A percentile compares a stretch with the other conserved stretches of the same genome.
phyloP scores from a whole-genome alignment of 1,139 yeast genomes.

The Kurtzmaniella quercitrusa region DNA sequence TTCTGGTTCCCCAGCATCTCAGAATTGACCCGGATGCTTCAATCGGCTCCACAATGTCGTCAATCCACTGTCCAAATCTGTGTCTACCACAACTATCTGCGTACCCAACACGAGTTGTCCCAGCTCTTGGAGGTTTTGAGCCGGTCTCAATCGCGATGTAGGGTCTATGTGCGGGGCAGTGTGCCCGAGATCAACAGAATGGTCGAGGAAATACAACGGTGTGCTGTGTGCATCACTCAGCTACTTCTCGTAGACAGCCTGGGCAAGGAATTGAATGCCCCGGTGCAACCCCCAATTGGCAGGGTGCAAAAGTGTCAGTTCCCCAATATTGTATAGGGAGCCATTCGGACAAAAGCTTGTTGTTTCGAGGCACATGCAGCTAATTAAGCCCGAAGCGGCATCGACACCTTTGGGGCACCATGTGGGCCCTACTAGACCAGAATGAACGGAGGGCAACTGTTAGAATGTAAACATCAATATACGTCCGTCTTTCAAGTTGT shows the following conservation, averaged over 20 bases:
- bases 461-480: not conserved
- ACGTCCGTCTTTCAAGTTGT: no score
- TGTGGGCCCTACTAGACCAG: not conserved
- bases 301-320: not conserved
- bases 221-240: not conserved
- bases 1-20: constrained; percentile 7
- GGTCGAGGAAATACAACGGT: not conserved
- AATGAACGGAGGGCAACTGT: not conserved
- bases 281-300: not conserved
- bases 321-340: not conserved
- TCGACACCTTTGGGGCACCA: not conserved
- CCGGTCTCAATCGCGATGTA: not conserved
- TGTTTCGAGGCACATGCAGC: constrained; percentile 1
- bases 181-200: not conserved
- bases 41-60: not conserved
- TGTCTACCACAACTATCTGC: constrained; percentile 6
- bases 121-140: constrained; percentile 3
- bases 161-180: constrained; percentile 5
- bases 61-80: constrained; percentile 5
- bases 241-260: not conserved
- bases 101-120: constrained; percentile 1
- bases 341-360: not conserved
- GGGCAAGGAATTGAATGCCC: not conserved
- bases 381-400: not conserved
- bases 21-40: constrained; percentile 3